Conservation (phyloP, 2,329 filamentous ascomycete genomes). For the Pseudogymnoascus sp. region DNA sequence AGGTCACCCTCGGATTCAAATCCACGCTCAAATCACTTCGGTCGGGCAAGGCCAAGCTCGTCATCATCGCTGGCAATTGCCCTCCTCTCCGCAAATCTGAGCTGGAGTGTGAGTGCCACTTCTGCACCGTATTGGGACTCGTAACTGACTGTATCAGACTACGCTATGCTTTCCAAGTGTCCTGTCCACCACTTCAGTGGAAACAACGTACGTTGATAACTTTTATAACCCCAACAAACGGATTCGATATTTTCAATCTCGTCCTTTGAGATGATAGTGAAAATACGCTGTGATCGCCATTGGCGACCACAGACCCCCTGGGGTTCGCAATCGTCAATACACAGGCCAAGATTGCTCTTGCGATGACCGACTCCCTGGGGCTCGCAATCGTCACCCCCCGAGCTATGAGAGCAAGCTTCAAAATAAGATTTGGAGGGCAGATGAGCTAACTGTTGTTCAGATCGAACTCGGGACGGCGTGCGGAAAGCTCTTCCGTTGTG, state of each 20-base stretch:
- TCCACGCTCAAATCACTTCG: conserved; percentile 84
- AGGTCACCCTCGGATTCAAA: conserved; percentile 87
- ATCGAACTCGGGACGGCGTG: conserved; percentile 97
- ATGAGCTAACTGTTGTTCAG: conserved; percentile 50
- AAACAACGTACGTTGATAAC: conserved; percentile 80
- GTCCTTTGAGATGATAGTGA: background rate
- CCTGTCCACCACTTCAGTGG: conserved; percentile 96
- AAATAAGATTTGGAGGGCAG: background rate
- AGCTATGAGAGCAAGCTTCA: background rate
- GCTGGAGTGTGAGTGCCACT: conserved; percentile 57
- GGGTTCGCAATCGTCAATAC: background rate
- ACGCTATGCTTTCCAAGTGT: conserved; percentile 87
- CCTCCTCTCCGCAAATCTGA: conserved; percentile 96
- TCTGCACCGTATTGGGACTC: background rate
- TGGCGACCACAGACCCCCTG: background rate
- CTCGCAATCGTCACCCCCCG: background rate
- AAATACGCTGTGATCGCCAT: too few species aligned
- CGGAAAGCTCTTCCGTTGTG: conserved; percentile 98
- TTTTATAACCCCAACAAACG: conserved; percentile 27
- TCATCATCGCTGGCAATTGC: conserved; percentile 93
- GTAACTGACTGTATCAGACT: conserved; percentile 37
- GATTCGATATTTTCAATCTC: background rate
- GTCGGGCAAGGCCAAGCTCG: conserved; percentile 95
- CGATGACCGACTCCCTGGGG: background rate
- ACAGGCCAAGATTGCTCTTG: background rate